Percentiles rank a stretch among this genome's conserved stretches.
phyloP scores from a whole-genome alignment of 805 yeast genomes.

The Cyberlindnera veronae region DNA sequence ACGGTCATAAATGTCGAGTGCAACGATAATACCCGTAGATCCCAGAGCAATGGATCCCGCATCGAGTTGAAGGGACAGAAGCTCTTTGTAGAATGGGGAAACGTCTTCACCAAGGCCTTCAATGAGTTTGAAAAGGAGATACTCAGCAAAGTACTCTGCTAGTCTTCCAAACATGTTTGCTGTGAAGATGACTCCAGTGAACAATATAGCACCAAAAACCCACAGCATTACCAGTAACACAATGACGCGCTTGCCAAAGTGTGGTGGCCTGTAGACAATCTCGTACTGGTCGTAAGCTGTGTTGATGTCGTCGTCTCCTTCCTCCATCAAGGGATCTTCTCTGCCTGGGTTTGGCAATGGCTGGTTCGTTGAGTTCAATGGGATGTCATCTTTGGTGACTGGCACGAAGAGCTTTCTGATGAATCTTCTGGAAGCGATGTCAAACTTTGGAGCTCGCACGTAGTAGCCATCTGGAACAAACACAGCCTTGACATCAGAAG shows the following conservation, averaged over 20 bases:
- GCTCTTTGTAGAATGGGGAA: background rate
- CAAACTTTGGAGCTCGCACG: constrained; percentile 84
- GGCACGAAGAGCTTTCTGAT: constrained; percentile 70
- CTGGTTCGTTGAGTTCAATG: constrained; percentile 35
- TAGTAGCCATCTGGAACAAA: constrained; percentile 79
- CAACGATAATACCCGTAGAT: too few relatives aligned
- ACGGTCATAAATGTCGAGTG: too few relatives aligned
- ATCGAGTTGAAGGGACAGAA: too few relatives aligned
- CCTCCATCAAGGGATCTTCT: constrained; percentile 30
- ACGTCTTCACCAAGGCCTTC: background rate
- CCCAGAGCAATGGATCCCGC: too few relatives aligned
- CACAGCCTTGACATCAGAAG: constrained; percentile 43
- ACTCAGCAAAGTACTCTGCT: too few relatives aligned
- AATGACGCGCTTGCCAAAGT: constrained; percentile 58
- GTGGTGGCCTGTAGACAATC: constrained; percentile 85
- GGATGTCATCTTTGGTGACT: constrained; percentile 74
- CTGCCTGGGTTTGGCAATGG: background rate
- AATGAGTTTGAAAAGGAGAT: background rate
- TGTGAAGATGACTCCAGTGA: constrained; percentile 21
- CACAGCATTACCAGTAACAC: constrained; percentile 37
- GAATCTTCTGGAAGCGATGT: constrained; percentile 63
- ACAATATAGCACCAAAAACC: constrained; percentile 40
- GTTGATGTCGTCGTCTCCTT: constrained; percentile 38
- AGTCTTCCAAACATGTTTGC: constrained; percentile 30
- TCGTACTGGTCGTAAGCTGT: constrained; percentile 49